Evolutionary conservation across 768 basidiomycete genomes (phyloP), one percentile per base, ranked within the genome.

Genomic region (Rhizopogon vesiculosus): DNA sequence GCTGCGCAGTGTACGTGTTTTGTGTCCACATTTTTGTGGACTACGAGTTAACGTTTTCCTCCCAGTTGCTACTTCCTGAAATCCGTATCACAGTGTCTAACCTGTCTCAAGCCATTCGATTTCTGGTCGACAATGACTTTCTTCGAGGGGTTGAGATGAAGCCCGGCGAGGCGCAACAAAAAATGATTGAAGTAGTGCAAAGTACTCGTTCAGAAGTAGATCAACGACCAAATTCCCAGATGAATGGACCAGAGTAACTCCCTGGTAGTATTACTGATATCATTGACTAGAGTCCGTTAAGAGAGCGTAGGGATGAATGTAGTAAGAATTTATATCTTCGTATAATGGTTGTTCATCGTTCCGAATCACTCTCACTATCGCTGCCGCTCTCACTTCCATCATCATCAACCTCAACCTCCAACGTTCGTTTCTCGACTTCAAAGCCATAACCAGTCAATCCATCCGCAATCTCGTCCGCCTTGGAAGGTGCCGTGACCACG

Each of bases 101-200:
- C 69, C 77, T 98, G 5, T 93, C 93, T 0, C 95, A 98, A 68
- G 92, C 91, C 5, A 91, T 97, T 59, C 84, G 81, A 31, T 98
- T 97, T 69, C 69, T 96, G 16, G 93, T 91, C 1, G 89, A 90
- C 58, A 97, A 98, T 60, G 86, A 93, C 64, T 93, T 95, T 71
- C 72, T 98, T 38, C 74, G 78, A 44, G 81, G 81, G 31, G 91
- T 96, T 2, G 95, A 97, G 69, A 69, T 88, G 28, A 80, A 77
- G 44, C 87, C 90, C 15, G 95, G 95, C 0, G 83, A 93, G 67
- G 87, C 87, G 3, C 74, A 81, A 44, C 72, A 80, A 41, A 77
- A 76, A 57, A 75, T 77, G 68, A 90, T 93, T 18, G 74, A 87
- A 65, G 83, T 91, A 19, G 64, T 87, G 52, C 69, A 54, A 18